Evolutionary conservation across 2,329 filamentous ascomycete genomes (phyloP), one percentile per base, ranked within the genome.

Genomic region (Colletotrichum somersetense): DNA sequence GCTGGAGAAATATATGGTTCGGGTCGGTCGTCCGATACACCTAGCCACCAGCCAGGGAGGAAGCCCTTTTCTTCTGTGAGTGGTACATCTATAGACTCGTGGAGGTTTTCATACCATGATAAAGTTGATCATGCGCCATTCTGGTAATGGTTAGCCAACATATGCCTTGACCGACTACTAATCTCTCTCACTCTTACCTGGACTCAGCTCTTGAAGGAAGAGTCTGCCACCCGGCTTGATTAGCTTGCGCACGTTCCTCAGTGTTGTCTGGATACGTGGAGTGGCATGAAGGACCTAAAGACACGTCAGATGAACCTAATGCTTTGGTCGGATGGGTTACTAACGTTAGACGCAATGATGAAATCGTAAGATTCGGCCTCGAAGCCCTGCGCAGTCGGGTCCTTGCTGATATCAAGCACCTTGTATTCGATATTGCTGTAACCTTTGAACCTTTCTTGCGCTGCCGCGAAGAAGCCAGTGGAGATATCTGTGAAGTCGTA

Each of bases 341-440:
- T 85, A 1, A 83, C 80, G 35, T 79, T 76, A 2, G 79, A 78
- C 1, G 81, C 82, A 35, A 85, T 72, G 20, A 85, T 66, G 6
- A 85, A 10, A 53, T 85, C 83, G 70, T 80, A 84, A 26, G 48
- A 53, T 16, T 56, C 48, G 48, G 52, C 35, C 48, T 64, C 48
- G 40, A 64, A 64, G 11, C 62, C 62, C 40, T 64, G 82, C 1
- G 67, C 66, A 0, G 70, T 30, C 3, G 77, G 74, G 48, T 80
- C 76, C 16, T 76, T 72, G 38, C 80, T 78, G 33, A 83, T 74
- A 65, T 85, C 78, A 1, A 78, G 73, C 48, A n/a, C 74, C 69
- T 66, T 62, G 48, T 70, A 77, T 5, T 74, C 57, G 42, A 78
- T 72, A 44, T 72, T 66, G 4, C 38, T 38, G 18, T 77, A 76